phyloP scores from a whole-genome alignment of 208 protist species.

The Acanthamoeba lugdunensis region DNA sequence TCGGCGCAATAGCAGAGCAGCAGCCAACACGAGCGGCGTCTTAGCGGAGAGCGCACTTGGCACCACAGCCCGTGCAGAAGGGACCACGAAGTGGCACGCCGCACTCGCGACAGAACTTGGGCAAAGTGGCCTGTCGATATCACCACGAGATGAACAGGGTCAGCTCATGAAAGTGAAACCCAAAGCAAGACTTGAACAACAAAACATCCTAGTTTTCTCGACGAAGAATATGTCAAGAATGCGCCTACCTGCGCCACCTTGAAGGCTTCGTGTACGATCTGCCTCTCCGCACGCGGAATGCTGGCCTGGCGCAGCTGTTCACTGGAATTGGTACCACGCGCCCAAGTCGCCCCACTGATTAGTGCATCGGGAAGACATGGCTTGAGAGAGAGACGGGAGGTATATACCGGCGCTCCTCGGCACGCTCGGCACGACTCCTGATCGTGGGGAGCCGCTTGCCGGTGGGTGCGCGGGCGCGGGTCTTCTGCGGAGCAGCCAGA shows the following conservation, averaged over 20 bases:
- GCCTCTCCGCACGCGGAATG: conserved; percentile 33
- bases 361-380: background rate
- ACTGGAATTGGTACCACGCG: background rate
- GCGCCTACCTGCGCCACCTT: background rate
- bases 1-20: background rate
- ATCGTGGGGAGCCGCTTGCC: conserved; percentile 29
- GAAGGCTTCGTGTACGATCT: conserved; percentile 20
- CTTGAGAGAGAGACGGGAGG: too few species aligned
- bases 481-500: conserved; percentile 13
- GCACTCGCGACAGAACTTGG: conserved; percentile 43
- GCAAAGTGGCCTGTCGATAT: background rate
- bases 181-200: too few species aligned
- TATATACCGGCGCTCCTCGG: background rate
- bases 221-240: background rate
- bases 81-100: background rate
- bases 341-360: background rate
- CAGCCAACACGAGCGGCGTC: background rate
- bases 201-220: too few species aligned
- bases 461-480: background rate
- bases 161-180: too few species aligned
- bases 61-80: conserved; percentile 27
- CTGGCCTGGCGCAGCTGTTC: background rate
- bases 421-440: background rate
- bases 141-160: background rate
- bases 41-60: too few species aligned